Conservation (phyloP, 176 grass and related monocot genomes). For the Metroxylon sagu region DNA sequence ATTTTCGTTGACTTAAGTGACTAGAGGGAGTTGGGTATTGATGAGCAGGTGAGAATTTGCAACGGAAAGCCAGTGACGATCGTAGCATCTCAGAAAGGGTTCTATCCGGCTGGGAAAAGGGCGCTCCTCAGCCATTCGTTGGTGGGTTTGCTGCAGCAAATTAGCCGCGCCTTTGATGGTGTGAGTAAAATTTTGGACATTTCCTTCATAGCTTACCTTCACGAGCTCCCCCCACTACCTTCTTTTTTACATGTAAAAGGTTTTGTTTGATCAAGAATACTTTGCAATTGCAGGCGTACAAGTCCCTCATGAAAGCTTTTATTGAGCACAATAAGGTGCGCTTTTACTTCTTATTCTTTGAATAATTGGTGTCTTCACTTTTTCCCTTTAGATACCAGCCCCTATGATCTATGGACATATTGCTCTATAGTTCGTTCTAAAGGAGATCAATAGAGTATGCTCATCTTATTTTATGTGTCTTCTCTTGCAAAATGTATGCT, state of each 20-base stretch:
- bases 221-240: not conserved
- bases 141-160: conserved; percentile 69
- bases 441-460: too few species aligned
- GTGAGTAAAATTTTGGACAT: conserved; percentile 27
- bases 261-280: not conserved
- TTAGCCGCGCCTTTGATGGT: conserved; percentile 75
- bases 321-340: conserved; percentile 93
- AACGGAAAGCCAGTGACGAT: conserved; percentile 76
- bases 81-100: conserved; percentile 60
- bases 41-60: conserved; percentile 68
- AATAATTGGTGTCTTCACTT: too few species aligned
- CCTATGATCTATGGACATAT: too few species aligned
- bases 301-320: conserved; percentile 89
- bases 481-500: too few species aligned
- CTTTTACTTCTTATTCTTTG: conserved; percentile 1
- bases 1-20: not conserved
- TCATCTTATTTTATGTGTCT: too few species aligned
- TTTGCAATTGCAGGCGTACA: conserved; percentile 68
- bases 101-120: conserved; percentile 72
- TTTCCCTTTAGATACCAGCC: too few species aligned
- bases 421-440: too few species aligned
- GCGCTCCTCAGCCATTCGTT: conserved; percentile 63
- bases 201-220: not conserved
- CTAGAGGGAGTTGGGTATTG: not conserved
- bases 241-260: not conserved